Evolutionary conservation across 108 stramenopile species (phyloP).

Genomic region (Conticribra weissflogii): DNA sequence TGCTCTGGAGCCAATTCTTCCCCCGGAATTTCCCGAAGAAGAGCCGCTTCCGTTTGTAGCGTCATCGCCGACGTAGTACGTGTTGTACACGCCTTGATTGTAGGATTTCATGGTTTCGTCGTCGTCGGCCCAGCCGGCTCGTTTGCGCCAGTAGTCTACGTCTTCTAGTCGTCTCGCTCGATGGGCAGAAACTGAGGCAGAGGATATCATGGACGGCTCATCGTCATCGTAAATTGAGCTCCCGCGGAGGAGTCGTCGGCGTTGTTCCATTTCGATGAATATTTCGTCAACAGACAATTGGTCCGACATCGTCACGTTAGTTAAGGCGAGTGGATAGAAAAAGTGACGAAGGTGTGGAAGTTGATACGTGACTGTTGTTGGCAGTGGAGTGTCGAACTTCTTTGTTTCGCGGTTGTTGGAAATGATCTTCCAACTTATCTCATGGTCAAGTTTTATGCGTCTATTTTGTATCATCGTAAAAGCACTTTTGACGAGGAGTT

Average conservation of each 20-base stretch:
- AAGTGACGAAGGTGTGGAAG: no score
- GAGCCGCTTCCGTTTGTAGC: neutral
- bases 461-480: no score
- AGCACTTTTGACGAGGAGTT: no score
- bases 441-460: no score
- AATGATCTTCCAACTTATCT: no score
- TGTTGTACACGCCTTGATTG: slow-evolving; percentile 73
- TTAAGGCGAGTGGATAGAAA: neutral
- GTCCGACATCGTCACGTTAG: neutral
- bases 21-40: neutral
- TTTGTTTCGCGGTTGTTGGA: no score
- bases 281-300: neutral
- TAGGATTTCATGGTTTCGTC: slow-evolving; percentile 72
- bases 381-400: no score
- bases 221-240: no score
- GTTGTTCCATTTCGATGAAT: neutral
- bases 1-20: slow-evolving; percentile 1
- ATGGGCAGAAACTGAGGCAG: neutral
- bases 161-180: slow-evolving; percentile 56
- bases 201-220: neutral
- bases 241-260: neutral
- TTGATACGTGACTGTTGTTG: no score
- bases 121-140: slow-evolving; percentile 87
- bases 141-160: slow-evolving; percentile 79
- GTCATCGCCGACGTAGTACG: slow-evolving; percentile 63